Percentiles rank a stretch among this genome's conserved stretches.
These are phyloP conservation scores for Dictyostelium citrinum DNA, from an alignment of 78 protist species.

Conservation along the genomic window DNA sequence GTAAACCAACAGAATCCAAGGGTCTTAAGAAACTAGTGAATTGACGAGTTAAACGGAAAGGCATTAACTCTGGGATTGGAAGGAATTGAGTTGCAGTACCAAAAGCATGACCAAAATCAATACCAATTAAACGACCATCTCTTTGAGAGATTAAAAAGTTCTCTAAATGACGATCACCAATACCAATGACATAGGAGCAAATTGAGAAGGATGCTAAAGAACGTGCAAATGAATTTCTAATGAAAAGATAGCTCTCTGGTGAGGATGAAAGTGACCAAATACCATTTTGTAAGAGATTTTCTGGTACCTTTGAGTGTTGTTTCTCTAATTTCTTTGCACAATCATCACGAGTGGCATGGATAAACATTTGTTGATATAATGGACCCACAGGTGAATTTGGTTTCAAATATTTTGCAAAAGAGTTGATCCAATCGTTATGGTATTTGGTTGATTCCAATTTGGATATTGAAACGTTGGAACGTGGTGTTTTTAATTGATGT, in stretches of 20 bases:
- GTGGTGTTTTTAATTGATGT: neutral
- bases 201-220: conserved; percentile 84
- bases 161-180: conserved; percentile 97
- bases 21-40: conserved; percentile 79
- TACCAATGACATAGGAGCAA: conserved; percentile 87
- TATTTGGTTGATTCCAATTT: conserved; percentile 44
- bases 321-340: conserved; percentile 15
- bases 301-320: conserved; percentile 52
- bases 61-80: conserved; percentile 96
- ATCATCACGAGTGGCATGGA: conserved; percentile 28
- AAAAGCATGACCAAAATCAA: conserved; percentile 98
- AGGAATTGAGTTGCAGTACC: conserved; percentile 92
- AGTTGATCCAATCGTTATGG: conserved; percentile 73
- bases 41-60: conserved; percentile 95
- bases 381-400: conserved; percentile 33
- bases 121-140: conserved; percentile 89
- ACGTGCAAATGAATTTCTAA: conserved; percentile 78
- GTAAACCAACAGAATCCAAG: conserved; percentile 75
- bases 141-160: conserved; percentile 84
- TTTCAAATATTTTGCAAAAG: conserved; percentile 42
- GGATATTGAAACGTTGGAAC: conserved; percentile 47
- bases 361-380: conserved; percentile 72
- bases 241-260: conserved; percentile 80
- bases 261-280: conserved; percentile 44
- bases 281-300: conserved; percentile 61